Evolutionary conservation across 2,329 filamentous ascomycete genomes (phyloP).

Genomic region (Diaporthe sp.): DNA sequence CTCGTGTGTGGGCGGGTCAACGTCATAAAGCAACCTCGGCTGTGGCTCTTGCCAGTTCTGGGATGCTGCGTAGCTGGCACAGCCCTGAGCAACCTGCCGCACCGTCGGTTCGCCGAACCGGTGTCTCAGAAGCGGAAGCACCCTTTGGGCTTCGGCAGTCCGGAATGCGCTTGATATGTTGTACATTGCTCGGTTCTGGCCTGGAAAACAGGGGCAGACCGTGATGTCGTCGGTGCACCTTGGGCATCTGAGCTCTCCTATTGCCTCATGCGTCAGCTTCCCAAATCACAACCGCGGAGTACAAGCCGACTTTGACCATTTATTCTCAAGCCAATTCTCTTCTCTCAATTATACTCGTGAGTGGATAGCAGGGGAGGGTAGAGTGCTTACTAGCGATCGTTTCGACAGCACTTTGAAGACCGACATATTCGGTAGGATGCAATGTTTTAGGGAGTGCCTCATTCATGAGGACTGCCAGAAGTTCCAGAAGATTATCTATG

Average conservation of each 20-base stretch:
- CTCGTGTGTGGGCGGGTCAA: background rate
- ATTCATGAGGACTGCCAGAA: background rate
- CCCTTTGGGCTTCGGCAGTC: background rate
- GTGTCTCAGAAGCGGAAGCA: background rate
- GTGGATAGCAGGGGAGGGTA: too few relatives aligned
- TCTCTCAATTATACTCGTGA: background rate
- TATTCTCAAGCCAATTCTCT: background rate
- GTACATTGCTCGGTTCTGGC: conserved; percentile 2
- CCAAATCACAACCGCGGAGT: too few relatives aligned
- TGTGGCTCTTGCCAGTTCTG: background rate
- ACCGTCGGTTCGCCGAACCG: background rate
- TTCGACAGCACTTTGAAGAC: background rate
- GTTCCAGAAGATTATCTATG: background rate
- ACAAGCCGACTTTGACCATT: background rate
- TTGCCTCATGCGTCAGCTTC: background rate
- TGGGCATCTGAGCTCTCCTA: conserved; percentile 11
- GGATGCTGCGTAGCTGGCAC: background rate
- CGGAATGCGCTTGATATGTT: conserved; percentile 7
- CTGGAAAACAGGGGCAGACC: background rate
- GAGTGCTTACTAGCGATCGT: background rate
- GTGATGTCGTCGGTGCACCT: background rate
- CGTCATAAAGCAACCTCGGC: background rate
- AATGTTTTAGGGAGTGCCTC: background rate
- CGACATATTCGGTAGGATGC: background rate
- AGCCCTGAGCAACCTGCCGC: background rate